Base-by-base conservation (phyloP, 257 asterid genomes). In the Mentha longifolia region DNA sequence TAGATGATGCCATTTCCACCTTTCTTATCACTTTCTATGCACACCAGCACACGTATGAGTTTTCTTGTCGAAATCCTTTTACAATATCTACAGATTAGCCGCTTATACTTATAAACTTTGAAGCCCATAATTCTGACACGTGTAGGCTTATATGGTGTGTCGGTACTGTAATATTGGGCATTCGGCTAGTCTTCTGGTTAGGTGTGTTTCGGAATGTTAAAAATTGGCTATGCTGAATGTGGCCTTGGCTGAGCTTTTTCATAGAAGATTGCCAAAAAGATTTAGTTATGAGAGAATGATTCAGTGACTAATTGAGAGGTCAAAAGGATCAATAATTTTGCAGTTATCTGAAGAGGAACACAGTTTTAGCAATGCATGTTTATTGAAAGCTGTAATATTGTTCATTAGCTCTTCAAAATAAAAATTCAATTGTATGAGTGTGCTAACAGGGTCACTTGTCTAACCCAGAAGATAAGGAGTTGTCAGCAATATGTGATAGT, bases 61-160 rank as follows among this genome's bases (percentile, higher is more conserved):
- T 43, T 39, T 14, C 70, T 35, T 37, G 65, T 45, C 17, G 67
- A 54, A 72, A 54, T 4, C 54, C 39, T 51, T 9, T 17, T 43
- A 30, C 13, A 65, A 41, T 62, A 28, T 0, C 66, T 17, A 11
- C 54, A 74, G 54, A 74, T 49, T 55, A 55, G 45, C 45, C 42
- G 31, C 25, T 63, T 62, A 57, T 55, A 64, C 67, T 73, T 65
- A 39, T 25, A 39, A 16, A 6, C 46, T 39, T 39, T 19, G 15
- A 25, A 41, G 43, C 51, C 52, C 25, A 50, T 5, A 47, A 47
- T 47, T 15, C 19, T 47, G 54, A 33, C 37, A 3, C 0, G 37
- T 33, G 4, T 4, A 33, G 4, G 37, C 37, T 33, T 33, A 3
- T 3, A 33, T 33, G 37, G 37, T 33, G 6, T 33, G 37, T 6